A percentile compares a stretch with the other conserved stretches of the same genome.
These are phyloP conservation scores for Thalassiosira hispida DNA, from an alignment of 352 stramenopile genomes.

Conservation along the genomic window DNA sequence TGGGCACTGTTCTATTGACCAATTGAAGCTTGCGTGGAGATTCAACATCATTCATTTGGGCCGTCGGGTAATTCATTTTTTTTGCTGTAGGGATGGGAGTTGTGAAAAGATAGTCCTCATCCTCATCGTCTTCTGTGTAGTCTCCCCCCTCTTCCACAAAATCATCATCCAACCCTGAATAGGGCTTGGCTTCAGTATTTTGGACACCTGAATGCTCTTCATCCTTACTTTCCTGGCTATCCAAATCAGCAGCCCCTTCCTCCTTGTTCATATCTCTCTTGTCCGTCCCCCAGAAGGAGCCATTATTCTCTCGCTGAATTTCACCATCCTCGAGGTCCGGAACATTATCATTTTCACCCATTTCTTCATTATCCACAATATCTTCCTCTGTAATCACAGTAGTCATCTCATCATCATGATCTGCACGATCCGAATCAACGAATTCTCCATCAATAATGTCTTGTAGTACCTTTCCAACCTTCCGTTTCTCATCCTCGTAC, in stretches of 20 bases:
- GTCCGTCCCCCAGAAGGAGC: conserved; percentile 8
- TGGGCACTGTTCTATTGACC: background rate
- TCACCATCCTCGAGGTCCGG: too few species aligned
- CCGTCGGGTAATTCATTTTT: too few species aligned
- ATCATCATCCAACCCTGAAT: background rate
- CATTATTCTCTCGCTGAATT: background rate
- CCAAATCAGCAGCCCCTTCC: too few species aligned
- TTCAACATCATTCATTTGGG: too few species aligned
- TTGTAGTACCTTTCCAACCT: background rate
- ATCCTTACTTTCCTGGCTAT: too few species aligned
- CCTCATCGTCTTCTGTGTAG: conserved; percentile 9
- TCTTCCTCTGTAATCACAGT: background rate
- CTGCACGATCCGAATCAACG: background rate
- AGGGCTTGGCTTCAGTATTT: background rate
- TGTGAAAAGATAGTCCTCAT: conserved; percentile 27
- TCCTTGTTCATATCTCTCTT: too few species aligned
- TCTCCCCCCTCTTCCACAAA: background rate
- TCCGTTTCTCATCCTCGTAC: background rate
- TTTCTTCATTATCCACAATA: background rate
- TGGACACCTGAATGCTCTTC: too few species aligned
- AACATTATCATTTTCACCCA: background rate
- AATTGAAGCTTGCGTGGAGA: conserved; percentile 12
- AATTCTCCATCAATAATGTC: conserved; percentile 14
- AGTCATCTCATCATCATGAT: background rate
- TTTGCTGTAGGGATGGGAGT: conserved; percentile 22